Base-by-base conservation (phyloP, 2,329 filamentous ascomycete species). In the Beauveria brongniartii region DNA sequence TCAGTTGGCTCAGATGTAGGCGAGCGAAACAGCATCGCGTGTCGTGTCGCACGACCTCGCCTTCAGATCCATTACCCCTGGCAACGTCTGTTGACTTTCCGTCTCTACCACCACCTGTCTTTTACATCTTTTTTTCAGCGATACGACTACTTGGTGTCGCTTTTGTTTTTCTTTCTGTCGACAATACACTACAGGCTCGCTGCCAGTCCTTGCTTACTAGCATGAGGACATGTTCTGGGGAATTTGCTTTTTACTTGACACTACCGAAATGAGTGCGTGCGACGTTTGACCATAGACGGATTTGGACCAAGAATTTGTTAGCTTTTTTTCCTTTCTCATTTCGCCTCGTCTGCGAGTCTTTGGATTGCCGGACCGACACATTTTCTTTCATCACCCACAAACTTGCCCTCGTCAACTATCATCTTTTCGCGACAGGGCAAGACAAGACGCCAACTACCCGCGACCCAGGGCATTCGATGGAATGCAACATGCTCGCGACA, bases 161-260 rank as follows among this genome's bases (percentile, higher is more conserved):
- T 52, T 55, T 34, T 48, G 60, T 46, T 47, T 54, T 72, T 71
- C 69, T 66, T 69, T 65, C 68, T 68, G 69, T 68, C 67, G 68
- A 61, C 65, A 72, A 43, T 71, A 72, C 66, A 74, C 67, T 69
- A 65, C 64, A 67, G 72, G 71, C 73, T 71, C 72, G 62, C 65
- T 69, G 73, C 73, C 71, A 73, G 64, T 63, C 66, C 67, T 73
- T 71, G 72, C 71, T 73, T 72, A 69, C 69, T 71, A 74, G 73
- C 69, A 72, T 71, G 71, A 71, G 69, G 67, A n/a, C 7, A 59
- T 34, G 20, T 40, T 43, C 46, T 51, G 58, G 58, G 48, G 55
- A 34, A 37, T 59, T 59, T 59, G 48, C 34, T 60, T 55, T 60
- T 64, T 60, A 43, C 64, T 64, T 8, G 20, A 48, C 58, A 60